Evolutionary conservation across 2,329 filamentous ascomycete species (phyloP).

Genomic region (Periconia sp.): DNA sequence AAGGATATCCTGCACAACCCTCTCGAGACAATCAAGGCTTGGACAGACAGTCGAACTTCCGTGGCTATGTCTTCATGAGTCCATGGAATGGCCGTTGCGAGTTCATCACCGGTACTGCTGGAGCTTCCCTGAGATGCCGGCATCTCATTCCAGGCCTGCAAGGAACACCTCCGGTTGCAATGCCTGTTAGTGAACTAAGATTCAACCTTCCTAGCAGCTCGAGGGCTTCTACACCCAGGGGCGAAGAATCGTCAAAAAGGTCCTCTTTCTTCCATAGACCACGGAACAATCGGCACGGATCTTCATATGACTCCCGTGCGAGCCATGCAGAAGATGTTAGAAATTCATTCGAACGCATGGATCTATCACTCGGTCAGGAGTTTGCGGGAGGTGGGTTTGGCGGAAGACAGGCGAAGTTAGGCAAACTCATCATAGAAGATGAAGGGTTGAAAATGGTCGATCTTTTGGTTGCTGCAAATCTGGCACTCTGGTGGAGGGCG

Average conservation of each 20-base stretch:
- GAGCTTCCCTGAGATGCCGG: constrained; percentile 75
- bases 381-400: constrained; percentile 83
- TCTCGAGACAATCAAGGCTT: constrained; percentile 43
- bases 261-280: constrained; percentile 44
- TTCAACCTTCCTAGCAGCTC: constrained; percentile 78
- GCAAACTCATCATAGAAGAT: constrained; percentile 87
- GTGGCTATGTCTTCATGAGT: constrained; percentile 75
- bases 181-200: constrained; percentile 79
- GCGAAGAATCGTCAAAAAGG: constrained; percentile 38
- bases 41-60: constrained; percentile 60
- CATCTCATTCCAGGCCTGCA: constrained; percentile 66
- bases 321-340: constrained; percentile 24
- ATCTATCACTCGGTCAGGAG: constrained; percentile 80
- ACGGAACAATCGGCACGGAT: constrained; percentile 35
- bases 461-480: constrained; percentile 85
- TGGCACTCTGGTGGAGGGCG: constrained; percentile 91
- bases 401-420: constrained; percentile 88
- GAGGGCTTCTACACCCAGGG: constrained; percentile 37
- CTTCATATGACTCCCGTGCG: constrained; percentile 28
- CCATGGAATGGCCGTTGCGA: constrained; percentile 90
- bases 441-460: constrained; percentile 97
- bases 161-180: constrained; percentile 39
- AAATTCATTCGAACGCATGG: constrained; percentile 59
- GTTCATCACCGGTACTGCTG: constrained; percentile 78
- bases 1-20: constrained; percentile 22